Percentiles rank a stretch among this genome's conserved stretches.
Evolutionary conservation across 805 yeast genomes (phyloP).

Genomic region (Ogataea thermomethanolica): DNA sequence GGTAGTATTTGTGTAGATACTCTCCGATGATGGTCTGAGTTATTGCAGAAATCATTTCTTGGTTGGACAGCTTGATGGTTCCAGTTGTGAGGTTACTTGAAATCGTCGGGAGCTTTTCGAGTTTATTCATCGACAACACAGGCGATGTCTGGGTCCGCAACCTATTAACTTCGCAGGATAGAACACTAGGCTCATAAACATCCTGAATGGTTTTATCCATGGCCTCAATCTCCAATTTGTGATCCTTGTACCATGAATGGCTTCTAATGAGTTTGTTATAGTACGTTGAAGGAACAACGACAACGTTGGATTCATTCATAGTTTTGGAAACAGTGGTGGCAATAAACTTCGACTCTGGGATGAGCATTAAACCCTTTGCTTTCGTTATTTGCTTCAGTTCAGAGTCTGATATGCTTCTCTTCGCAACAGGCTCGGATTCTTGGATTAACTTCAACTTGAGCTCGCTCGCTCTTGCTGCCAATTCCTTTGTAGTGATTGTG

Average conservation of each 20-base stretch:
- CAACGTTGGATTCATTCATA: slow-evolving; percentile 55
- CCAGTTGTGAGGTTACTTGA: slow-evolving; percentile 38
- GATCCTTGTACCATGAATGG: slow-evolving; percentile 32
- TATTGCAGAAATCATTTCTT: slow-evolving; percentile 75
- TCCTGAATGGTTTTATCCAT: slow-evolving; percentile 11
- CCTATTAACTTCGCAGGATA: slow-evolving; percentile 5
- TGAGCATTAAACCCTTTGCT: slow-evolving; percentile 45
- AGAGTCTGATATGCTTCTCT: slow-evolving; percentile 11
- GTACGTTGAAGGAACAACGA: slow-evolving; percentile 61
- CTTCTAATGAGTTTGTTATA: slow-evolving; percentile 54
- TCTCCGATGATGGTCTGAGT: slow-evolving; percentile 95
- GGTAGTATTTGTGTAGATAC: slow-evolving; percentile 77
- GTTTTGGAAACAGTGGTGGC: slow-evolving; percentile 57
- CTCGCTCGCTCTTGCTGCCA: slow-evolving; percentile 38
- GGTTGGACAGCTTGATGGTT: slow-evolving; percentile 65
- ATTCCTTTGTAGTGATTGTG: slow-evolving; percentile 32
- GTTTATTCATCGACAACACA: slow-evolving; percentile 13
- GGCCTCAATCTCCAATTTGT: slow-evolving; percentile 7
- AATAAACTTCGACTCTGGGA: slow-evolving; percentile 58
- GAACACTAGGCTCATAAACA: slow-evolving; percentile 15
- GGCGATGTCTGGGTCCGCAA: slow-evolving; percentile 10
- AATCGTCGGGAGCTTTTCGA: slow-evolving; percentile 17
- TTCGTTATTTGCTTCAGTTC: slow-evolving; percentile 41
- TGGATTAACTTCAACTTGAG: slow-evolving; percentile 37
- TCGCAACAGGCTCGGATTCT: slow-evolving; percentile 23